Evolutionary conservation across 331 rosid genomes (phyloP).

Genomic region (Pyracantha coccinea): DNA sequence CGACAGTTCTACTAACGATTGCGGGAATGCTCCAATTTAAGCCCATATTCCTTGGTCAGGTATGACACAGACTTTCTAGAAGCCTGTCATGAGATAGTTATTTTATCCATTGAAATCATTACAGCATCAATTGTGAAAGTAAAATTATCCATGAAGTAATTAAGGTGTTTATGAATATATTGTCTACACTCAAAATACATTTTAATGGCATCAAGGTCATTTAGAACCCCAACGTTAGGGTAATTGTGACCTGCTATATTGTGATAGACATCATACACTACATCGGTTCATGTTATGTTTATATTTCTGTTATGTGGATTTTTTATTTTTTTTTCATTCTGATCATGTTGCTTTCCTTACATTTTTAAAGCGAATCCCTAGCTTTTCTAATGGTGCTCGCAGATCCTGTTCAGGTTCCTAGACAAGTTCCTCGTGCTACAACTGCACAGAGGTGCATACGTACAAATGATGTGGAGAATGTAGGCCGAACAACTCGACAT

Average conservation of each 20-base stretch:
- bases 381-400: slow-evolving; percentile 3
- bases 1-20: slow-evolving; percentile 81
- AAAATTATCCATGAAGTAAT: neutral
- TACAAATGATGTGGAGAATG: slow-evolving; percentile 76
- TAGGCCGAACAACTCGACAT: slow-evolving; percentile 78
- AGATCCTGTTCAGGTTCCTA: slow-evolving; percentile 40
- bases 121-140: neutral
- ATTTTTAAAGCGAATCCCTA: neutral
- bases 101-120: neutral
- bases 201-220: neutral
- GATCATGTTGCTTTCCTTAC: neutral
- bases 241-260: neutral
- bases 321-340: neutral
- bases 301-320: neutral
- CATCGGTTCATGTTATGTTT: neutral
- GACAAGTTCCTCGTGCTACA: slow-evolving; percentile 66
- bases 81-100: neutral
- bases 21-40: slow-evolving; percentile 99
- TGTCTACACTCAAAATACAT: too few species aligned
- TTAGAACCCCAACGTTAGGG: neutral
- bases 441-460: slow-evolving; percentile 89
- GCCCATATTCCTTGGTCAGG: slow-evolving; percentile 85
- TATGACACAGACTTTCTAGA: slow-evolving; percentile 9
- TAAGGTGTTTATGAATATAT: neutral
- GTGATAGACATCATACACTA: neutral